A percentile compares a stretch with the other conserved stretches of the same genome.
Conservation (phyloP, 1,284 basidiomycete genomes). For the Agaricales sp. region DNA sequence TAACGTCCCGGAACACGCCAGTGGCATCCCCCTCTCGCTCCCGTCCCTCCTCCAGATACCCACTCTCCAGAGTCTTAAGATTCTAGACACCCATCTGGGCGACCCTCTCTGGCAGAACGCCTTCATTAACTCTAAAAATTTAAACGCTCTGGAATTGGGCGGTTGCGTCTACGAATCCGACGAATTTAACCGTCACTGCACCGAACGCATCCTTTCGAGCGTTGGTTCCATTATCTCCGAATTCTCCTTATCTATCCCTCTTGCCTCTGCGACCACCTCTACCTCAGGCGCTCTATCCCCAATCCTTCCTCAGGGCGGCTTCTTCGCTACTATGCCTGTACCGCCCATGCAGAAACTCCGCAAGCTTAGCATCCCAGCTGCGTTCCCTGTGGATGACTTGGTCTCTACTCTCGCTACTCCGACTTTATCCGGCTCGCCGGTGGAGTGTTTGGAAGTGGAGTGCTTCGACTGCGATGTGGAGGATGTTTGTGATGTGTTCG, state of each 20-base stretch:
- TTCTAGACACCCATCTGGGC: conserved; percentile 63
- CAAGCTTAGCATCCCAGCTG: conserved; percentile 47
- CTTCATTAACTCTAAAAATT: conserved; percentile 30
- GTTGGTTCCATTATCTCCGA: conserved; percentile 43
- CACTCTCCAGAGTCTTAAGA: conserved; percentile 46
- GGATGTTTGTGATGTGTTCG: conserved; percentile 44
- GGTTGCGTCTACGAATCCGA: conserved; percentile 44
- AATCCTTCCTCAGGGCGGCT: background rate
- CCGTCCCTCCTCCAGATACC: conserved; percentile 55
- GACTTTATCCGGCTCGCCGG: conserved; percentile 48
- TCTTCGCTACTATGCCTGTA: conserved; percentile 32
- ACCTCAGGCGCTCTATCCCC: background rate
- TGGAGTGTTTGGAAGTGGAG: conserved; percentile 44
- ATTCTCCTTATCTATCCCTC: conserved; percentile 23
- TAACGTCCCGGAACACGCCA: conserved; percentile 46
- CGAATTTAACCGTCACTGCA: conserved; percentile 40
- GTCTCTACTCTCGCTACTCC: conserved; percentile 38
- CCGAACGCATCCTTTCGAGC: conserved; percentile 47
- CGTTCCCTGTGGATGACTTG: conserved; percentile 50
- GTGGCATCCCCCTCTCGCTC: conserved; percentile 36
- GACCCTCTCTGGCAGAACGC: conserved; percentile 43
- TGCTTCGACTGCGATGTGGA: conserved; percentile 52
- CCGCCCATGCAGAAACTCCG: conserved; percentile 42
- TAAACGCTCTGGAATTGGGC: conserved; percentile 51
- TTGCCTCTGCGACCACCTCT: background rate